Evolutionary conservation across 2,329 filamentous ascomycete species (phyloP), one percentile per base, ranked within the genome.

Genomic region (Thielaviopsis euricoi): DNA sequence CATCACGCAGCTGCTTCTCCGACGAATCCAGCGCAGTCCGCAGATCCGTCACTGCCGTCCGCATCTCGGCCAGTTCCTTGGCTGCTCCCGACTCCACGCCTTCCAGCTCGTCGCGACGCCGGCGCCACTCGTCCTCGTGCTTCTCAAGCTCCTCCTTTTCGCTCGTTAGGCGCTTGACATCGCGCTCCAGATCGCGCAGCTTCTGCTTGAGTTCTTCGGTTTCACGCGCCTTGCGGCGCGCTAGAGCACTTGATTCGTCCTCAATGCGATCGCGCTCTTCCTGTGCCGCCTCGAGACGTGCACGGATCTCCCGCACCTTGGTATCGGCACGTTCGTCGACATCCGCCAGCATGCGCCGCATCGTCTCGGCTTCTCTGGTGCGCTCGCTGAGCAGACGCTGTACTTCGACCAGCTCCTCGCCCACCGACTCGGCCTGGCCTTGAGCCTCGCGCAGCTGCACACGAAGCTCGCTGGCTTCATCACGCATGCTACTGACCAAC

Each of bases 181-280:
- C 82, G 12, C 84, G 81, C 71, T 97, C 91, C 0, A 88, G 80
- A 62, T 96, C 90, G 6, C 88, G 82, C 12, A 90, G 76, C 69
- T 83, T 87, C 55, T 77, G 76, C 68, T 85, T 89, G 46, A 95
- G 74, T 64, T 97, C 91, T 67, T 97, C 93, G 2, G 88, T 76
- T 73, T 97, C 93, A 53, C 90, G 78, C 6, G 87, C 81, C 61
- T 85, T 83, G 50, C 87, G 80, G 56, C 91, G 79, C 13, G 85
- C 86, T 53, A 87, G 77, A 0, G 83, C 86, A 65, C 82, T 88
- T 2, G 89, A 83, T 71, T 97, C 90, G 62, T 97, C 90, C 70
- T 98, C 91, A 1, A 89, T 84, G 2, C 89, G 82, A 67, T 98
- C 93, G 19, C 93, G 82, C 69, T 98, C 93, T 68, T 96, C 90